A percentile compares a stretch with the other conserved stretches of the same genome.
phyloP scores from a whole-genome alignment of 495 filamentous ascomycete genomes.

The Daldinia grandis region DNA sequence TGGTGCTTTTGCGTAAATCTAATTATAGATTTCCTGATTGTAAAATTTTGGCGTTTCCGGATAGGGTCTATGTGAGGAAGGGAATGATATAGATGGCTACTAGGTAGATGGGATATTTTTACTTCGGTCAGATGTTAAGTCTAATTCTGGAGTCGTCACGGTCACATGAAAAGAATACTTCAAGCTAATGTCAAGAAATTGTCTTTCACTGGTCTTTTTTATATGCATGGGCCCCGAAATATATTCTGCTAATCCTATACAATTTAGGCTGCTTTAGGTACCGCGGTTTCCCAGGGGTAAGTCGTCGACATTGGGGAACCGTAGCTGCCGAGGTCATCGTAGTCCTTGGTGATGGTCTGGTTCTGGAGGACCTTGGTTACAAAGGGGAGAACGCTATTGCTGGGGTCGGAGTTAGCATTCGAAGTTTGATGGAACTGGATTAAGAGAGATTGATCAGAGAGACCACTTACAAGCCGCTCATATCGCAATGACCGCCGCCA shows the following conservation, averaged over 20 bases:
- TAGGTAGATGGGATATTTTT: slow-evolving; percentile 5
- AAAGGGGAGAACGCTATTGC: slow-evolving; percentile 59
- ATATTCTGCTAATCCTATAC: not conserved
- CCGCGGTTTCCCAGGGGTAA: slow-evolving; percentile 57
- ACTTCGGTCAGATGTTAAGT: not conserved
- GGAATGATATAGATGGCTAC: slow-evolving; percentile 22
- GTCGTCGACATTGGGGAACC: slow-evolving; percentile 57
- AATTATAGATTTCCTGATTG: not conserved
- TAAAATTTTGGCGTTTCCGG: slow-evolving; percentile 26
- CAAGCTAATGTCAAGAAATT: slow-evolving; percentile 2
- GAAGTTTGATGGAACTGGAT: not conserved
- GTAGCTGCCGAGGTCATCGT: slow-evolving; percentile 54
- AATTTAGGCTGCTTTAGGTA: slow-evolving; percentile 44
- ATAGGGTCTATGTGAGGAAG: not conserved
- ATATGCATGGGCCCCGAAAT: not conserved
- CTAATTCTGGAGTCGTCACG: not conserved
- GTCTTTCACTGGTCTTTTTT: slow-evolving; percentile 9
- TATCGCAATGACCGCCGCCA: slow-evolving; percentile 60
- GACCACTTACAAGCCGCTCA: slow-evolving; percentile 56
- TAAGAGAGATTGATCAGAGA: not conserved
- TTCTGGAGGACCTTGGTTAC: slow-evolving; percentile 60
- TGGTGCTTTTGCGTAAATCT: slow-evolving; percentile 80
- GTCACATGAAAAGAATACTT: slow-evolving; percentile 19
- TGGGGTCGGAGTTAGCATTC: slow-evolving; percentile 36
- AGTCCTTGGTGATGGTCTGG: slow-evolving; percentile 57